phyloP scores from a whole-genome alignment of 2,329 filamentous ascomycete species.

The Colletotrichum trifolii region DNA sequence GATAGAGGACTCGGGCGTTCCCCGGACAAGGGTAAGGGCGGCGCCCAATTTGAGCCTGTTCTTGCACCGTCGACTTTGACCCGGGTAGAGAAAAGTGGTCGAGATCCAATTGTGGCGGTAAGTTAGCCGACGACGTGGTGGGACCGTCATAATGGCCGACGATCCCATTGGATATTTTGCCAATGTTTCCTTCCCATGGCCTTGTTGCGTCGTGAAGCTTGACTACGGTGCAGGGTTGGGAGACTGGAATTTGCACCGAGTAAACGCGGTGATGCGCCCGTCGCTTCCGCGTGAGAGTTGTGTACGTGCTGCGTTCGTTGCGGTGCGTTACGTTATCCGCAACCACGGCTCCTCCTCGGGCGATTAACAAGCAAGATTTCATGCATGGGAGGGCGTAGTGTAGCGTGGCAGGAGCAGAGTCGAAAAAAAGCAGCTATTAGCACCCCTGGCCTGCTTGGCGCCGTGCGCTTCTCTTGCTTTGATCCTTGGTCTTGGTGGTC shows the following conservation, averaged over 20 bases:
- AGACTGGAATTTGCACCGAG: constrained; percentile 6
- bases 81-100: constrained; percentile 4
- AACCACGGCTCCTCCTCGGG: constrained; percentile 31
- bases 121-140: constrained; percentile 29
- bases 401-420: constrained; percentile 2
- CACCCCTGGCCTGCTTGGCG: background rate
- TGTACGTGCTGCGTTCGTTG: background rate
- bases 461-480: background rate
- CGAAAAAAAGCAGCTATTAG: constrained; percentile 16
- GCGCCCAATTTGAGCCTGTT: constrained; percentile 13
- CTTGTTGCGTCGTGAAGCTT: too few relatives aligned
- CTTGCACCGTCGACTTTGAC: background rate
- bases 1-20: constrained; percentile 32
- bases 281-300: background rate
- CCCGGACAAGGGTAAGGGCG: constrained; percentile 29
- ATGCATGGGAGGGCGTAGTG: background rate
- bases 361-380: constrained; percentile 30
- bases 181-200: too few relatives aligned
- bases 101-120: constrained; percentile 26
- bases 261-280: background rate
- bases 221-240: too few relatives aligned
- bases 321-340: constrained; percentile 10
- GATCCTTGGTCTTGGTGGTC: background rate
- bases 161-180: too few relatives aligned
- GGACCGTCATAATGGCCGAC: background rate